Evolutionary conservation across 345 rosid genomes (phyloP).

Genomic region (Eucalyptus paniculata): DNA sequence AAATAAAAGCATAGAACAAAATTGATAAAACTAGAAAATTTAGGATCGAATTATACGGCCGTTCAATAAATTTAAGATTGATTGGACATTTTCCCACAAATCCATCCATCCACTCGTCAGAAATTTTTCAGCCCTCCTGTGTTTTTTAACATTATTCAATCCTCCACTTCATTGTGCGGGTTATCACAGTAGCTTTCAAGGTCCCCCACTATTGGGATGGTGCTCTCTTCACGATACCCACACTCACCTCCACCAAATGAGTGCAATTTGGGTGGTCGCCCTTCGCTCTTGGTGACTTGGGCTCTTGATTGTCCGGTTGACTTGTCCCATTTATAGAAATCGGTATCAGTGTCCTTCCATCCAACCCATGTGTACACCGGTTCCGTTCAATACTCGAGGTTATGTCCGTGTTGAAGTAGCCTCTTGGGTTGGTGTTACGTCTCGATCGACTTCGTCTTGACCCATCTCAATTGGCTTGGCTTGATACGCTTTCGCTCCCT

Average conservation of each 20-base stretch:
- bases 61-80: background rate
- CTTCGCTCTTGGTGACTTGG: background rate
- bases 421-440: background rate
- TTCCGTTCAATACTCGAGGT: background rate
- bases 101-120: background rate
- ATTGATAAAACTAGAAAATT: background rate
- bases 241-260: background rate
- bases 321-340: background rate
- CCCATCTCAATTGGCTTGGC: background rate
- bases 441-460: background rate
- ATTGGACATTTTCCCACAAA: rapidly evolving
- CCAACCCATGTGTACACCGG: background rate
- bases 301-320: background rate
- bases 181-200: background rate
- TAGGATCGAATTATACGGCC: background rate
- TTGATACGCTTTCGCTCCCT: background rate
- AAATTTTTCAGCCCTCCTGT: background rate
- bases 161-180: background rate
- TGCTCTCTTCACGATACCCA: background rate
- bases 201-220: background rate
- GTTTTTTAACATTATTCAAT: background rate
- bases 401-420: background rate
- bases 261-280: background rate
- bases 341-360: background rate
- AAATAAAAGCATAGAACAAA: background rate